Evolutionary conservation across 2,329 filamentous ascomycete species (phyloP), one percentile per base, ranked within the genome.

Genomic region (Drechslera avenae): DNA sequence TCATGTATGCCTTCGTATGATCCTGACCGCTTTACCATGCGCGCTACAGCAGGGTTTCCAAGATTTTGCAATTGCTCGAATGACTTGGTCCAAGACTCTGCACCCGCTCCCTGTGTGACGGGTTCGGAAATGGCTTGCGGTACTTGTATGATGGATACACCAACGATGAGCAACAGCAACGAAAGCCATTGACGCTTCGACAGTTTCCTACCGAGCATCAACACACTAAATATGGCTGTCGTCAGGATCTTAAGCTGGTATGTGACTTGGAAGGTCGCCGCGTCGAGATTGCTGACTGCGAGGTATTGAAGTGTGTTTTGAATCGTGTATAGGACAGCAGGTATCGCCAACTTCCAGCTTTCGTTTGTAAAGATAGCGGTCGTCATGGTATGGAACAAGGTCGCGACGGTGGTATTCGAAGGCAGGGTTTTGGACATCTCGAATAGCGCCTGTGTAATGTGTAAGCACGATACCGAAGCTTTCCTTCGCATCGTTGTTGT

Each of bases 291-390:
- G 54, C 90, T 91, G 9, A 97, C 85, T 1, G 91, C 93, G 44
- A 95, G 83, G 68, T 97, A 99, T 72, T 97, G 91, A 46, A 97
- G 77, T n/a, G 89, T 89, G 68, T 97, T 97, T 66, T 97, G 91
- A 21, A 97, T 72, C 0, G 93, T 96, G 71, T 96, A 97, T 1
- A 97, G 80, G 4, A 86, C 82, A 3, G 93, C 94, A 0, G 93
- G 94, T 34, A 97, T 86, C 7, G 90, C 91, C 57, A 99, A 78
- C 74, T 96, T 96, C 93, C 93, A 97, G 61, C 91, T 91, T 69
- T 97, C 94, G 8, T 88, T 87, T 0, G 88, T 87, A 69, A 97
- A 96, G 13, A 97, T 88, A 23, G 86, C 85, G 63, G 84, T 86
- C 67, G 87, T 89, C 18, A 97, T 84, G 66, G 91, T 87, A 64